Conservation (phyloP, 768 basidiomycete genomes). For the Trametes maxima region DNA sequence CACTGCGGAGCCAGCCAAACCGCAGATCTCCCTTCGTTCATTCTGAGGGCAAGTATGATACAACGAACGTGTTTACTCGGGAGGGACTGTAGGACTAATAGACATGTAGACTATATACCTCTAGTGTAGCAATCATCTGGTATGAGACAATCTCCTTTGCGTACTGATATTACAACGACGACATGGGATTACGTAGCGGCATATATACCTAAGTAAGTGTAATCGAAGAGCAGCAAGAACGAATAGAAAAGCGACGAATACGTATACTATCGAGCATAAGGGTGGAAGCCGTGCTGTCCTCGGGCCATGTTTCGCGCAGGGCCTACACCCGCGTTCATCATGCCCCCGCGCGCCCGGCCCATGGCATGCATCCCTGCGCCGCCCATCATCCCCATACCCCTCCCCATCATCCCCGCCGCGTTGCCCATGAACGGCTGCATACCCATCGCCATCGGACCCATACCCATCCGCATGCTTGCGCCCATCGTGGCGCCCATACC, state of each 20-base stretch:
- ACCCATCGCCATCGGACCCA: constrained; percentile 30
- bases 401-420: constrained; percentile 24
- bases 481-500: constrained; percentile 28
- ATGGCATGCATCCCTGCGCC: constrained; percentile 30
- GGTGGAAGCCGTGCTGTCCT: constrained; percentile 77
- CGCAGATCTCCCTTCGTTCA: constrained; percentile 77
- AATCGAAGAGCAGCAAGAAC: constrained; percentile 8
- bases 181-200: constrained; percentile 20
- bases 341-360: constrained; percentile 51
- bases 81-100: constrained; percentile 17
- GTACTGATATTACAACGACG: constrained; percentile 22
- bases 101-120: constrained; percentile 21
- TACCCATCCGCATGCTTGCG: constrained; percentile 28
- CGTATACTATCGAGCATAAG: constrained; percentile 62
- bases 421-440: constrained; percentile 29
- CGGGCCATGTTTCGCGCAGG: constrained; percentile 66
- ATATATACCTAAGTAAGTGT: constrained; percentile 16
- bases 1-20: constrained; percentile 51
- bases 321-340: constrained; percentile 56
- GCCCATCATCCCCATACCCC: constrained; percentile 30
- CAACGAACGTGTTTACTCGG: not conserved
- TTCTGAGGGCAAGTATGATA: constrained; percentile 45
- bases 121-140: constrained; percentile 23
- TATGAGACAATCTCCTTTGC: constrained; percentile 12
- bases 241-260: not conserved